phyloP scores from a whole-genome alignment of 192 early-diverging fungal genomes.

The Rhizophagus sp. region DNA sequence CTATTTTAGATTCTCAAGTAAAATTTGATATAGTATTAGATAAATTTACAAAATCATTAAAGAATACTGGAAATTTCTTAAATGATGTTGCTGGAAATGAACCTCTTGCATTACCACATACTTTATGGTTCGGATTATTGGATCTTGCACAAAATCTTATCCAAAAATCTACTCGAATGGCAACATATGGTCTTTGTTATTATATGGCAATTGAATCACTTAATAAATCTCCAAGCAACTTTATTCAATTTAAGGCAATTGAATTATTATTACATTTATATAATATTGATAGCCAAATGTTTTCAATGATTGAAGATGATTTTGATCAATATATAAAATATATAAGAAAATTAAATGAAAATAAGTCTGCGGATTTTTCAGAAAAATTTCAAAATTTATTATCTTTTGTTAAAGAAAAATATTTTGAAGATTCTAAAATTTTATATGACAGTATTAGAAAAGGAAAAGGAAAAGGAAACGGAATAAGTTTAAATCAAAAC shows the following conservation, averaged over 20 bases:
- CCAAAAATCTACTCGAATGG: background rate
- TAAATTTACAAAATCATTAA: background rate
- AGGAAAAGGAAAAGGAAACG: too few relatives aligned
- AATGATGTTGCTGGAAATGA: background rate
- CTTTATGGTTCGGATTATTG: background rate
- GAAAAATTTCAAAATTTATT: too few relatives aligned
- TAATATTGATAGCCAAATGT: too few relatives aligned
- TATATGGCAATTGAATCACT: background rate
- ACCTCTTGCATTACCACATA: background rate
- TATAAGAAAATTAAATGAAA: too few relatives aligned
- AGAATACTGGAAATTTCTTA: background rate
- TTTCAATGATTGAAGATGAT: too few relatives aligned
- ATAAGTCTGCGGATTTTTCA: too few relatives aligned
- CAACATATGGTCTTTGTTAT: background rate
- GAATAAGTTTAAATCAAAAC: too few relatives aligned
- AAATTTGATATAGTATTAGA: background rate
- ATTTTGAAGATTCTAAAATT: too few relatives aligned
- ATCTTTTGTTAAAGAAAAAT: too few relatives aligned
- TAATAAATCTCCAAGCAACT: background rate
- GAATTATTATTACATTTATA: background rate
- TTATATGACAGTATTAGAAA: too few relatives aligned
- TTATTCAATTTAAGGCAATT: background rate
- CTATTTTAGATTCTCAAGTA: background rate
- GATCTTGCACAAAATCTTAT: background rate
- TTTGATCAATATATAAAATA: too few relatives aligned